Percentiles rank a stretch among this genome's conserved stretches.
Evolutionary conservation across 257 asterid genomes (phyloP).

Genomic region (Gentiana dahurica): DNA sequence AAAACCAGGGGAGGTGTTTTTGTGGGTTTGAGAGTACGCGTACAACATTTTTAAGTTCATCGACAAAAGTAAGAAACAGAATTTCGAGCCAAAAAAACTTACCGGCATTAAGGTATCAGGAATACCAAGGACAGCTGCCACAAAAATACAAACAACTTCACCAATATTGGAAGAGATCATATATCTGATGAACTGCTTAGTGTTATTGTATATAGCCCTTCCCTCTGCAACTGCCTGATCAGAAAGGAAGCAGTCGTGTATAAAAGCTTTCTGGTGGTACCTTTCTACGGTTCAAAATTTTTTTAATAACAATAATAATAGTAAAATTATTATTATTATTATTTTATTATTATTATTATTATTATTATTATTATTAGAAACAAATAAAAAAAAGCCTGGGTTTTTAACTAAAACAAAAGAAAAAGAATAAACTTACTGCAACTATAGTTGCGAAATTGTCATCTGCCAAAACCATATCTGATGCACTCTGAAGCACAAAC

Average conservation of each 20-base stretch:
- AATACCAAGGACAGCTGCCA: constrained; percentile 95
- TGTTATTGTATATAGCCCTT: constrained; percentile 92
- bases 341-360: no score
- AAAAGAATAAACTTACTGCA: constrained; percentile 54
- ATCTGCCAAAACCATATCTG: constrained; percentile 98
- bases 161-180: constrained; percentile 99
- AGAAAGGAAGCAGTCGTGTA: neutral
- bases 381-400: no score
- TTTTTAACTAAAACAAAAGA: no score
- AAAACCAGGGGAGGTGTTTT: no score
- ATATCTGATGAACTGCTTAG: constrained; percentile 94
- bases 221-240: constrained; percentile 99
- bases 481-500: constrained; percentile 80
- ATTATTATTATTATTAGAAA: no score
- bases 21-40: no score
- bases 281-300: neutral
- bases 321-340: no score
- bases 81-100: constrained; percentile 24
- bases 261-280: neutral
- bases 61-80: constrained; percentile 2
- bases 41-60: neutral
- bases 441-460: constrained; percentile 97
- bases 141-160: constrained; percentile 98
- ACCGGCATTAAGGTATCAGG: constrained; percentile 99
- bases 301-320: neutral